These are phyloP conservation scores for Capronia coronata DNA, from an alignment of 2,329 filamentous ascomycete genomes.

Conservation along the genomic window DNA sequence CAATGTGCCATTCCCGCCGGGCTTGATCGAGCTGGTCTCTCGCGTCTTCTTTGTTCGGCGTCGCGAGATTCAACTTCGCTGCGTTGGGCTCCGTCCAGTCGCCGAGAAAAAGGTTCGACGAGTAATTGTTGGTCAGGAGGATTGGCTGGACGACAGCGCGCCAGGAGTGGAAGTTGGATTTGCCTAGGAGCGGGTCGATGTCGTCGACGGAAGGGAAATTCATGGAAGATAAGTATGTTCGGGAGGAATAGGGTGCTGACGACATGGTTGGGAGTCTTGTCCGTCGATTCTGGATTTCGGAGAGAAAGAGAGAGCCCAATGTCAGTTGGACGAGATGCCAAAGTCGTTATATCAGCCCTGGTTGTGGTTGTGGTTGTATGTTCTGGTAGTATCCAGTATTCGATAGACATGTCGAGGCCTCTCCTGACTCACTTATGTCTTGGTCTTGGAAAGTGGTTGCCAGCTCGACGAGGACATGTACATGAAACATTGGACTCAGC, in stretches of 20 bases:
- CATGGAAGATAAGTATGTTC: neutral
- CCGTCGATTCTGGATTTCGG: neutral
- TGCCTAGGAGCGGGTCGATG: constrained; percentile 12
- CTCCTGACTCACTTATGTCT: constrained; percentile 8
- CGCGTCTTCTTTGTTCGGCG: neutral
- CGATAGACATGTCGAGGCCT: no score
- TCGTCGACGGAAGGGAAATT: constrained; percentile 8
- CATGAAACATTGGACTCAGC: neutral
- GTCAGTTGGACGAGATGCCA: no score
- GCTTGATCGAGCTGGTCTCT: constrained; percentile 5
- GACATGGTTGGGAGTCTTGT: neutral
- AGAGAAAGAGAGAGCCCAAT: no score
- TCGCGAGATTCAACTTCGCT: neutral
- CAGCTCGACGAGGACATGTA: neutral
- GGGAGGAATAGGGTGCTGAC: neutral
- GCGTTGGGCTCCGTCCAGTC: constrained; percentile 14
- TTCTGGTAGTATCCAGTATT: no score
- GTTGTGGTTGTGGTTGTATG: no score
- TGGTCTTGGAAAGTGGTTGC: neutral
- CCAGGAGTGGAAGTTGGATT: constrained; percentile 21
- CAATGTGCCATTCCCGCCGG: constrained; percentile 15
- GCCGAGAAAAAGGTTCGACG: constrained; percentile 16
- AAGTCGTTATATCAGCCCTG: no score
- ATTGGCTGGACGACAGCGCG: constrained; percentile 16
- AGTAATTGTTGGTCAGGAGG: constrained; percentile 12